Conservation (phyloP, 23 red algal species). For the Gracilariopsis chorda region DNA sequence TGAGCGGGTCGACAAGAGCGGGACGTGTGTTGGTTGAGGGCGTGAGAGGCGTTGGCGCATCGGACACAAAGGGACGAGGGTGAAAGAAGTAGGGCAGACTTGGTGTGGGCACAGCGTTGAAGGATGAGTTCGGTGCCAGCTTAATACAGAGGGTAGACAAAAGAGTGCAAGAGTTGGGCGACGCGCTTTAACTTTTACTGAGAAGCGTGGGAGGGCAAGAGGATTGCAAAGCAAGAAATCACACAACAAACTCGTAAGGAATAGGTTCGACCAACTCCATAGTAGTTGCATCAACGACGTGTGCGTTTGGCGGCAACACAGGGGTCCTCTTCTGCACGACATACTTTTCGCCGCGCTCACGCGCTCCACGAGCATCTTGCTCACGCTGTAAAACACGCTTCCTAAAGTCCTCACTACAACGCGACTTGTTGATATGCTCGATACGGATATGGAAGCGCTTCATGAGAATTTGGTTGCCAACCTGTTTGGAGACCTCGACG, state of each 20-base stretch:
- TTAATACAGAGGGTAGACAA: too few species aligned
- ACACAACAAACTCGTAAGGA: conserved; percentile 91
- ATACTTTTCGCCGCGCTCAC: conserved; percentile 57
- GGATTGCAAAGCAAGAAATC: conserved; percentile 2
- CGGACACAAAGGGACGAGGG: too few species aligned
- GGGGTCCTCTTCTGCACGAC: conserved; percentile 73
- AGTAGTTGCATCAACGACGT: conserved; percentile 47
- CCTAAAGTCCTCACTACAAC: conserved; percentile 89
- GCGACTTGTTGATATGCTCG: conserved; percentile 88
- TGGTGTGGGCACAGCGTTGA: too few species aligned
- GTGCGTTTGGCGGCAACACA: conserved; percentile 41
- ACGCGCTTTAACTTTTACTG: neutral
- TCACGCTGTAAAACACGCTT: conserved; percentile 44
- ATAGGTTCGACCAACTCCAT: conserved; percentile 83
- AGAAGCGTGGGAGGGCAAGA: neutral
- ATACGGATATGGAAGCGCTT: conserved; percentile 95
- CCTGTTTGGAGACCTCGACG: conserved; percentile 89
- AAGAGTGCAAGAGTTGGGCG: too few species aligned
- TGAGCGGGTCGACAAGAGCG: too few species aligned
- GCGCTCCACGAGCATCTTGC: conserved; percentile 55
- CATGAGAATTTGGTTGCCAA: conserved; percentile 66
- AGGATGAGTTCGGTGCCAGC: too few species aligned
- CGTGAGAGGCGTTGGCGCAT: too few species aligned
- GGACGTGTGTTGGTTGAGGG: too few species aligned
- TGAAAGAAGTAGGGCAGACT: too few species aligned